Evolutionary conservation across 768 basidiomycete species (phyloP).

Genomic region (Russula earlei): DNA sequence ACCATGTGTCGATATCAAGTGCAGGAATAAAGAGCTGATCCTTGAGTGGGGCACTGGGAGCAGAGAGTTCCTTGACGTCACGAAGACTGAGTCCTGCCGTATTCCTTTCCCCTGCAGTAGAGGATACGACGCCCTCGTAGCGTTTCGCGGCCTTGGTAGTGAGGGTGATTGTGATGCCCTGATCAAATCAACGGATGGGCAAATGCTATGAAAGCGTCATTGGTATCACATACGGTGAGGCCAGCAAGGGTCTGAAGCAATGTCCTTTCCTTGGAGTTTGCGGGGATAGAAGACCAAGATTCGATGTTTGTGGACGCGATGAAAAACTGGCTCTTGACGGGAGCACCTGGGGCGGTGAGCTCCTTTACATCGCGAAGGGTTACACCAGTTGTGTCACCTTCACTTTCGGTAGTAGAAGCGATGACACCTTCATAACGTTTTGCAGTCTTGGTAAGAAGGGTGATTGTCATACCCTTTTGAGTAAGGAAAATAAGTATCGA

Average conservation of each 20-base stretch:
- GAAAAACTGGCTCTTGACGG: slow-evolving; percentile 60
- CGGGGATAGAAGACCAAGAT: slow-evolving; percentile 37
- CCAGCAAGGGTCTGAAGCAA: slow-evolving; percentile 57
- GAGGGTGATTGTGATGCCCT: slow-evolving; percentile 79
- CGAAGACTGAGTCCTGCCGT: slow-evolving; percentile 63
- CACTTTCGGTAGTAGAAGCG: slow-evolving; percentile 40
- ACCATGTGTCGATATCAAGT: slow-evolving; percentile 64
- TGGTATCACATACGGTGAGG: slow-evolving; percentile 48
- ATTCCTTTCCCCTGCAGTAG: slow-evolving; percentile 56
- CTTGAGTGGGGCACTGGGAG: slow-evolving; percentile 58
- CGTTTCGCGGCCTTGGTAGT: slow-evolving; percentile 59
- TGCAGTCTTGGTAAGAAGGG: slow-evolving; percentile 57
- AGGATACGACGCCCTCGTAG: slow-evolving; percentile 62
- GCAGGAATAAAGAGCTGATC: slow-evolving; percentile 62
- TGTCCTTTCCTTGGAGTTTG: slow-evolving; percentile 46
- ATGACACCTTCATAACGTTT: slow-evolving; percentile 69
- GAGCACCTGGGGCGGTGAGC: slow-evolving; percentile 48
- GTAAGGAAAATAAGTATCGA: background rate
- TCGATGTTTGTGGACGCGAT: slow-evolving; percentile 68
- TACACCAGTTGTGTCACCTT: slow-evolving; percentile 67
- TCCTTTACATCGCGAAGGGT: slow-evolving; percentile 74
- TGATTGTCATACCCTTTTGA: slow-evolving; percentile 62
- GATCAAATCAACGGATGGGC: slow-evolving; percentile 10
- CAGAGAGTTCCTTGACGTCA: slow-evolving; percentile 66
- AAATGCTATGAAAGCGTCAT: slow-evolving; percentile 8